Evolutionary conservation across 73 alveolate genomes (phyloP).

Genomic region (Paramecium caudatum): DNA sequence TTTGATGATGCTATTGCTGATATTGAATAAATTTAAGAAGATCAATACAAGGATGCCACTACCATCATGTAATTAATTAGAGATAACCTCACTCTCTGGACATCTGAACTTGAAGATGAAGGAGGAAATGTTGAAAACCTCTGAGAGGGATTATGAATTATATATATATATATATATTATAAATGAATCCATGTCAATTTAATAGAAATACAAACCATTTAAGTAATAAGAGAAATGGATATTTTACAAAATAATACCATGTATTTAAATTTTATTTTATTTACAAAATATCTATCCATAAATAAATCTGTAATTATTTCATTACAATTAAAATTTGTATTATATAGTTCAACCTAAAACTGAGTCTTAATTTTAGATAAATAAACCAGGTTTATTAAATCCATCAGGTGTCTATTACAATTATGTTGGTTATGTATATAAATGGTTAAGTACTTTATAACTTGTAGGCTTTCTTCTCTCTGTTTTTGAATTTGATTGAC

Average conservation of each 20-base stretch:
- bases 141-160: constrained; percentile 60
- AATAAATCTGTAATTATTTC: too few relatives aligned
- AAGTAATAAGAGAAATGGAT: too few relatives aligned
- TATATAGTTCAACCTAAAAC: background rate
- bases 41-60: constrained; percentile 91
- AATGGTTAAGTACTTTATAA: background rate
- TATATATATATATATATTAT: constrained; percentile 71
- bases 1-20: constrained; percentile 94
- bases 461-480: constrained; percentile 19
- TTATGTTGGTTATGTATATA: background rate
- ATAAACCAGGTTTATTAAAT: background rate
- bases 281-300: too few relatives aligned
- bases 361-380: constrained; percentile 9
- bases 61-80: constrained; percentile 89
- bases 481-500: background rate
- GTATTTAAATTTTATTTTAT: too few relatives aligned
- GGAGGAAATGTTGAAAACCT: constrained; percentile 78
- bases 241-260: too few relatives aligned
- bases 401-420: background rate
- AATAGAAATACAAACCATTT: too few relatives aligned
- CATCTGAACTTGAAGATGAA: constrained; percentile 82
- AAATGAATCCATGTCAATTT: too few relatives aligned
- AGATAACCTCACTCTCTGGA: constrained; percentile 92
- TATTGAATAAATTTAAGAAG: constrained; percentile 90
- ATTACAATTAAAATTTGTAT: too few relatives aligned